A percentile compares a stretch with the other conserved stretches of the same genome.
Conservation (phyloP, 306 rosid species). For the Casuarina cunninghamiana region DNA sequence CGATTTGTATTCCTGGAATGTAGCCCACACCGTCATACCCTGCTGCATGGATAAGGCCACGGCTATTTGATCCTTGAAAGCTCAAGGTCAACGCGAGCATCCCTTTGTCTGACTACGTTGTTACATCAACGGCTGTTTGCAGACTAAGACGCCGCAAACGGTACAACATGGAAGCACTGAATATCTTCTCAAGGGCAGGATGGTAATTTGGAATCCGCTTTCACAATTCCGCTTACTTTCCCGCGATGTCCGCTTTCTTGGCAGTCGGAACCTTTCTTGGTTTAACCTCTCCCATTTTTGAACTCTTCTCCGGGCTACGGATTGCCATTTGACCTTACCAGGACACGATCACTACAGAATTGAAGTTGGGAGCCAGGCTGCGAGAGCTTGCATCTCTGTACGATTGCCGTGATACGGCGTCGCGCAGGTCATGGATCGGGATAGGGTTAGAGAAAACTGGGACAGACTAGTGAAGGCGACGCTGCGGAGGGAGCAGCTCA, state of each 20-base stretch:
- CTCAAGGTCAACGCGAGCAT: no score
- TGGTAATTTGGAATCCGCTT: not conserved
- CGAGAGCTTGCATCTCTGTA: not conserved
- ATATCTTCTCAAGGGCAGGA: not conserved
- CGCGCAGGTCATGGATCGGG: constrained; percentile 68
- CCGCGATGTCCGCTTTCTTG: not conserved
- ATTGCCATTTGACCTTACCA: constrained; percentile 4
- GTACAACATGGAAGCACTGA: not conserved
- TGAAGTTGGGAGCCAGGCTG: constrained; percentile 18
- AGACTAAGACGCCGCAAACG: not conserved
- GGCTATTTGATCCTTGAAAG: no score
- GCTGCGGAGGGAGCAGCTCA: constrained; percentile 61
- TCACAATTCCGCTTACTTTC: not conserved
- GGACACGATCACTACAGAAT: constrained; percentile 5
- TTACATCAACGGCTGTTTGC: no score
- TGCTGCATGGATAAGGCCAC: no score
- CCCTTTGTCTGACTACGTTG: no score
- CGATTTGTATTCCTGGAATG: no score
- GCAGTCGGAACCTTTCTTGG: not conserved
- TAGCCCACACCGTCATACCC: no score
- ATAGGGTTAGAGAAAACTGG: constrained; percentile 76
- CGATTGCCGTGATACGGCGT: constrained; percentile 23
- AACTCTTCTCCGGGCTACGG: constrained; percentile 15
- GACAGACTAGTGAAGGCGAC: constrained; percentile 82
- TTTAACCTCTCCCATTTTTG: constrained; percentile 5